These are phyloP conservation scores for Colletotrichum sp. DNA, from an alignment of 2,329 filamentous ascomycete species.

Conservation along the genomic window DNA sequence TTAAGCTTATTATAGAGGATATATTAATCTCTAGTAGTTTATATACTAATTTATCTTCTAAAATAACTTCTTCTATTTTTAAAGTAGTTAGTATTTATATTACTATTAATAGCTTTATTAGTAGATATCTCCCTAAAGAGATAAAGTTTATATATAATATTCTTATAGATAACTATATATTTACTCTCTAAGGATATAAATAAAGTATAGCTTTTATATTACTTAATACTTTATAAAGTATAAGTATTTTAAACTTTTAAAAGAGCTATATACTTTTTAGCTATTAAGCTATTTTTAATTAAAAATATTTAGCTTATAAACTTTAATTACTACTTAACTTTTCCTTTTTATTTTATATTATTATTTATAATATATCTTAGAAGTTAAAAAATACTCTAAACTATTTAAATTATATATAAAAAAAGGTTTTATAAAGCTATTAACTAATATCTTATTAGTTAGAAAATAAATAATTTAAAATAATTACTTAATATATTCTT, in stretches of 20 bases:
- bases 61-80: fast-evolving
- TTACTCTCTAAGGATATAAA: background rate
- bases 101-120: no score
- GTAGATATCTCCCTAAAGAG: no score
- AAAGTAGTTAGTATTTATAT: no score
- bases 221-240: background rate
- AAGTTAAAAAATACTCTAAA: background rate
- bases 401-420: background rate
- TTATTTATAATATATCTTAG: no score
- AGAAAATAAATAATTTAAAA: background rate
- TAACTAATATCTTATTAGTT: background rate
- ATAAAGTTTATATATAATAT: background rate
- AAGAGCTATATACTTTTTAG: no score
- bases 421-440: background rate
- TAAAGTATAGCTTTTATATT: background rate
- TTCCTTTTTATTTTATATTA: no score
- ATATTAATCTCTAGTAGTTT: no score
- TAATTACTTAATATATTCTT: background rate
- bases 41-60: no score
- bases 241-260: background rate
- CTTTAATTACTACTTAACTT: no score
- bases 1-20: no score
- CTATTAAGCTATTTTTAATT: no score
- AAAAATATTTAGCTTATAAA: no score
- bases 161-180: background rate